These are phyloP conservation scores for Mitragyna speciosa DNA, from an alignment of 257 asterid genomes.

Conservation along the genomic window DNA sequence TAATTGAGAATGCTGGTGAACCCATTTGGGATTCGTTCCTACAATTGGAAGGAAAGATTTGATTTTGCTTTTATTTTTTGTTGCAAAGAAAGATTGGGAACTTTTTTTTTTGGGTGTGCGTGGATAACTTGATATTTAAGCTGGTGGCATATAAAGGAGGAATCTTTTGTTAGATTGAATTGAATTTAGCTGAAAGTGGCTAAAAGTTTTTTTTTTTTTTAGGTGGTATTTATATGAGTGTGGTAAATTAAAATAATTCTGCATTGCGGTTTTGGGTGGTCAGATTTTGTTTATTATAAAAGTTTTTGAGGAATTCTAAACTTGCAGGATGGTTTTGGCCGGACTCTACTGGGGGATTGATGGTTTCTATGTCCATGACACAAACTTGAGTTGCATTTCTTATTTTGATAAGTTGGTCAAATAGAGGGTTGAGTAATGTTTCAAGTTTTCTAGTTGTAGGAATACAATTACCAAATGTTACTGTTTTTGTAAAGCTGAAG, in stretches of 20 bases:
- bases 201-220: background rate
- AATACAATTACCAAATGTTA: background rate
- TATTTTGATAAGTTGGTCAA: background rate
- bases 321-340: background rate
- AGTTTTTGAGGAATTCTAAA: background rate
- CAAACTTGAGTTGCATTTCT: background rate
- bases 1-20: background rate
- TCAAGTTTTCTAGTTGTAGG: background rate
- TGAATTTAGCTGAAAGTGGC: background rate
- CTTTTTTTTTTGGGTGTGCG: too few relatives aligned
- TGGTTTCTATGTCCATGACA: background rate
- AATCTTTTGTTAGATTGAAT: background rate
- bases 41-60: background rate
- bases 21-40: background rate
- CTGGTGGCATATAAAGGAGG: background rate
- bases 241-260: background rate
- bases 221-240: background rate
- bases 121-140: background rate
- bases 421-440: background rate
- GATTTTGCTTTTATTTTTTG: background rate
- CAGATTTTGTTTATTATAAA: background rate
- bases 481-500: background rate
- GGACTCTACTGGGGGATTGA: background rate
- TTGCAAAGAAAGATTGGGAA: background rate
- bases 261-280: background rate